Conservation (phyloP, 2,329 filamentous ascomycete genomes). For the Phialemoniopsis sp. region DNA sequence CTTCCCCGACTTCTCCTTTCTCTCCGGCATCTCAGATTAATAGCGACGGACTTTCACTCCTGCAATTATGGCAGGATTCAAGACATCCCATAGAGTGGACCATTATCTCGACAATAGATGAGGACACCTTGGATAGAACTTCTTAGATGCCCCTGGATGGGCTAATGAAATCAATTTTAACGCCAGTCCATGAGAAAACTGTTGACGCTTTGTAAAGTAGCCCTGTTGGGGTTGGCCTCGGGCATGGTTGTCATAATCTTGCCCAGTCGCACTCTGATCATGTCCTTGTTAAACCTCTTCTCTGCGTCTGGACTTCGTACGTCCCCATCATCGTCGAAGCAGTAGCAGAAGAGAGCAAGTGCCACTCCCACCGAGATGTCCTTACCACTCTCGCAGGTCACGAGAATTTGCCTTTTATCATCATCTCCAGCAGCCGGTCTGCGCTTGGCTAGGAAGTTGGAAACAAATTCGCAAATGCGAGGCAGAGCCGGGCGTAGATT, state of each 20-base stretch:
- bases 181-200: conserved; percentile 72
- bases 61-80: no score
- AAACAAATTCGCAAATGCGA: conserved; percentile 54
- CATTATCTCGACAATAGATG: not conserved
- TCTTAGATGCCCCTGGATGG: no score
- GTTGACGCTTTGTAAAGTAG: conserved; percentile 88
- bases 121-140: no score
- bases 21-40: not conserved
- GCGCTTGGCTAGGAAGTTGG: conserved; percentile 23
- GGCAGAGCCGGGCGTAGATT: conserved; percentile 70
- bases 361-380: conserved; percentile 78
- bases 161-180: conserved; percentile 13
- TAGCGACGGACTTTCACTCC: not conserved
- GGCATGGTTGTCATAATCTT: conserved; percentile 77
- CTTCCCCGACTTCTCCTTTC: not conserved
- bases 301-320: conserved; percentile 16
- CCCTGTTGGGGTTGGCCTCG: conserved; percentile 76
- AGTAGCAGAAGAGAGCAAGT: conserved; percentile 71
- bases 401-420: conserved; percentile 32
- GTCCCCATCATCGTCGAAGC: conserved; percentile 61
- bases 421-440: not conserved
- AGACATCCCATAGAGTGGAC: not conserved
- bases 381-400: conserved; percentile 73
- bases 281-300: conserved; percentile 60
- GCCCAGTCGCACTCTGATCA: conserved; percentile 74